Base-by-base conservation (phyloP, 1,284 basidiomycete genomes). In the Ustilago bromivora region DNA sequence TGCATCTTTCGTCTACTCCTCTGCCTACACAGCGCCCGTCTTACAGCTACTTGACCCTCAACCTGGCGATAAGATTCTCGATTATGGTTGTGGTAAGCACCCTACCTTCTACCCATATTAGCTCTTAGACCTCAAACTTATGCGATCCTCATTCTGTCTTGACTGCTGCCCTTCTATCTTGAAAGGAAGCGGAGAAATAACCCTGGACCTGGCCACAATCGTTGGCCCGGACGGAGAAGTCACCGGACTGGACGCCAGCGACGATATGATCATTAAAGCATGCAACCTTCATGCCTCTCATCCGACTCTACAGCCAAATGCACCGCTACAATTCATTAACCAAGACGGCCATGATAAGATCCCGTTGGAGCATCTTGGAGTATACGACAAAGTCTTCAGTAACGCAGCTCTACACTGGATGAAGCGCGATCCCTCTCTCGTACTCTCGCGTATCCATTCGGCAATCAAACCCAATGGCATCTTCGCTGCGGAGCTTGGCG, bases 1-100 rank as follows among this genome's bases (percentile, higher is more conserved):
- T 68, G 78, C 78, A 11, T 76, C 78, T 32, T 79, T 79, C 35
- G 78, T 79, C 53, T 80, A 70, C 51, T 78, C 75, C 10, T 49
- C 55, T 12, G 70, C 66, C n/a, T 69, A 76, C 58, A 71, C 76
- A 3, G 52, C 75, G 1, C 55, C 78, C 0, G 71, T 80, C 19
- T 40, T 74, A n/a, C 11, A 43, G 19, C 66, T 80, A 46, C 71
- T 80, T 28, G 78, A 76, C 58, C 58, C 78, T 2, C 52, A 61
- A 32, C 69, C 69, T 1, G 78, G 75, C 11, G 78, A 80, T 9
- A 59, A 35, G 19, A 61, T 80, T 40, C 61, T 80, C 9, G 78
- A 80, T 57, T 34, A 78, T 0, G 78, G 75, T 5, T 80, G 78
- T 54, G 78, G 76, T 77, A 43, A 41, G 74, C 66, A 5, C 12